Percentiles rank a stretch among this genome's conserved stretches.
phyloP scores from a whole-genome alignment of 441 rosid species.

The Geranium incanum region DNA sequence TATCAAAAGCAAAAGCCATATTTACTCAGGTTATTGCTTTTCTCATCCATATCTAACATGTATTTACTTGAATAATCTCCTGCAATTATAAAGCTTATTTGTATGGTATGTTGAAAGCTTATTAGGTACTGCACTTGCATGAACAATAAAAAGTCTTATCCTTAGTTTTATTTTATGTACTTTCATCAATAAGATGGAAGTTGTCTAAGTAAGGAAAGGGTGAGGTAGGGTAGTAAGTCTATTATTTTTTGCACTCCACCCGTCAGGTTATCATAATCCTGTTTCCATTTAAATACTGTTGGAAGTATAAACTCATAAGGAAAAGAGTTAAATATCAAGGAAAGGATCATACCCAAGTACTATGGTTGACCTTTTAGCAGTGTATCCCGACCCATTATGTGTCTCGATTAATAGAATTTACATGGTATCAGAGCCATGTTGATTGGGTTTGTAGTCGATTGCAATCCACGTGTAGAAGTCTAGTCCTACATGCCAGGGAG shows the following conservation, averaged over 20 bases:
- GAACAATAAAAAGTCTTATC: not conserved
- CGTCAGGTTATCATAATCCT: not conserved
- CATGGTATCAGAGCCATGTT: too few species aligned
- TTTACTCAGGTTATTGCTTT: slow-evolving; percentile 65
- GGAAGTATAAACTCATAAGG: too few species aligned
- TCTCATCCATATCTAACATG: not conserved
- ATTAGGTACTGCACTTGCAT: not conserved
- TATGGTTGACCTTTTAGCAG: too few species aligned
- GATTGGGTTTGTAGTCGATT: too few species aligned
- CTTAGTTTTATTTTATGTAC: not conserved
- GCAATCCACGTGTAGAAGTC: too few species aligned
- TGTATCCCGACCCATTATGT: too few species aligned
- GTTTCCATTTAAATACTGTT: not conserved
- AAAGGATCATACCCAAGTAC: too few species aligned
- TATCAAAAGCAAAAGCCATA: slow-evolving; percentile 75
- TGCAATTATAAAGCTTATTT: not conserved
- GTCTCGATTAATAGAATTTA: too few species aligned
- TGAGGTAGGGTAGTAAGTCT: not conserved
- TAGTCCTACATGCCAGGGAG: too few species aligned
- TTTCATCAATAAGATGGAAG: not conserved
- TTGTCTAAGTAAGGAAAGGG: not conserved
- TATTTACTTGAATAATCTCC: not conserved
- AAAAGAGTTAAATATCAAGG: too few species aligned
- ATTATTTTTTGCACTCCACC: not conserved
- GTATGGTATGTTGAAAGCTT: not conserved